These are phyloP conservation scores for Carpinus viminea DNA, from an alignment of 306 rosid genomes.

Conservation along the genomic window DNA sequence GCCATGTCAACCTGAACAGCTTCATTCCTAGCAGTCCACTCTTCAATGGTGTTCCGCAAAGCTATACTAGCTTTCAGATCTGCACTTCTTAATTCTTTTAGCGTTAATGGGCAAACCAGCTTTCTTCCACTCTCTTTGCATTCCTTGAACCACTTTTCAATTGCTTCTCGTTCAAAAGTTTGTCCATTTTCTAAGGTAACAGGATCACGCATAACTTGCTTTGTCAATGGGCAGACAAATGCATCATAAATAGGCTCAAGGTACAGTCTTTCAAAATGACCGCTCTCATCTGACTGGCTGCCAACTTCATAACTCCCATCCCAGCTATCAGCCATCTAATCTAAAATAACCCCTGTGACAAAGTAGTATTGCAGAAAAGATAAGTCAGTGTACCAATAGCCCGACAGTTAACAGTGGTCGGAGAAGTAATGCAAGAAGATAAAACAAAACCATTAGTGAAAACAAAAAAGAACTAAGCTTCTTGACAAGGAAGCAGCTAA, in stretches of 20 bases:
- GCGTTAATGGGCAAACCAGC: conserved; percentile 80
- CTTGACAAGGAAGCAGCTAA: no score
- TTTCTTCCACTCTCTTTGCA: conserved; percentile 83
- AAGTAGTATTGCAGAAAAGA: conserved; percentile 19
- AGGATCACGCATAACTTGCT: conserved; percentile 92
- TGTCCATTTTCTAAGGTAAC: conserved; percentile 87
- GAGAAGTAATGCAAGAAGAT: neutral
- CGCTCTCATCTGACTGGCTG: conserved; percentile 86
- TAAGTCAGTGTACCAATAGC: neutral
- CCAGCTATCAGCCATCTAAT: conserved; percentile 81
- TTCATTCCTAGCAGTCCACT: conserved; percentile 97
- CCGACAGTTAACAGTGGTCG: neutral
- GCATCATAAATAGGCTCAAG: conserved; percentile 92
- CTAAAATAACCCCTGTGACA: conserved; percentile 41
- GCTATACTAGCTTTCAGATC: conserved; percentile 95
- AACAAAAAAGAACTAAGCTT: neutral
- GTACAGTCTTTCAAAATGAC: conserved; percentile 65
- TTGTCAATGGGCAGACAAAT: conserved; percentile 86
- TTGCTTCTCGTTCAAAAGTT: conserved; percentile 90
- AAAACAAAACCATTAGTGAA: neutral
- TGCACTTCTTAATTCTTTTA: conserved; percentile 54
- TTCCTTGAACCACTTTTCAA: conserved; percentile 96
- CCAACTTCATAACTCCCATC: conserved; percentile 78
- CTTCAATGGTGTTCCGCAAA: conserved; percentile 95
- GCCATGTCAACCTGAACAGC: conserved; percentile 94